Evolutionary conservation across 2,329 filamentous ascomycete genomes (phyloP), one percentile per base, ranked within the genome.

Genomic region (Alternaria ventricosa): DNA sequence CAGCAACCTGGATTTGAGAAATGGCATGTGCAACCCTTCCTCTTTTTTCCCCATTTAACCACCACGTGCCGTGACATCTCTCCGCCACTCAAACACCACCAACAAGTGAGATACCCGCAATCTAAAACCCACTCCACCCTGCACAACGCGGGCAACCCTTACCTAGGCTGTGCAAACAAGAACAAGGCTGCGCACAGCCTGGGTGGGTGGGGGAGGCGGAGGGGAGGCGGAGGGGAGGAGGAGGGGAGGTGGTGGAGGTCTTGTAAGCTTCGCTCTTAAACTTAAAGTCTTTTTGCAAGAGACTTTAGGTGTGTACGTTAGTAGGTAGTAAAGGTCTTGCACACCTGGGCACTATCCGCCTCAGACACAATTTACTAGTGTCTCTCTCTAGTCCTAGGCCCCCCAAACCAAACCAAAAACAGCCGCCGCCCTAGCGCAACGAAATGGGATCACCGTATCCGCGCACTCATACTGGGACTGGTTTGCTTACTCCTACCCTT

Each of bases 131-230:
- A n/a, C 4, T 28, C 1, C 18, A 3, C 36, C n/a, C 10, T 55
- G 46, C 33, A 15, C 51, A 55, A 27, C 36, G 36, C 36, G 49
- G 23, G 33, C 56, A 25, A 33, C 13, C 47, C 56, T 58, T 49
- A 11, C n/a, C 12, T 55, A 58, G 60, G 60, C 60, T 62, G 60
- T 59, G 60, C 55, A 51, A 36, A 58, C 45, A 51, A 51, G 36
- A 36, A 58, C 45, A 51, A 51, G 36, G 46, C 46, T 51, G 36
- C 47, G 46, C 45, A 61, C 13, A 41, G n/a, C n/a, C n/a, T n/a
- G n/a, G n/a, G n/a, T n/a, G n/a, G n/a, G n/a, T n/a, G n/a, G n/a
- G n/a, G n/a, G n/a, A n/a, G n/a, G n/a, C n/a, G n/a, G n/a, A n/a
- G n/a, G n/a, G n/a, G n/a, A n/a, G n/a, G n/a, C n/a, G n/a, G n/a